These are phyloP conservation scores for Trichoderma harzianum DNA, from an alignment of 2,329 filamentous ascomycete species.

Conservation along the genomic window DNA sequence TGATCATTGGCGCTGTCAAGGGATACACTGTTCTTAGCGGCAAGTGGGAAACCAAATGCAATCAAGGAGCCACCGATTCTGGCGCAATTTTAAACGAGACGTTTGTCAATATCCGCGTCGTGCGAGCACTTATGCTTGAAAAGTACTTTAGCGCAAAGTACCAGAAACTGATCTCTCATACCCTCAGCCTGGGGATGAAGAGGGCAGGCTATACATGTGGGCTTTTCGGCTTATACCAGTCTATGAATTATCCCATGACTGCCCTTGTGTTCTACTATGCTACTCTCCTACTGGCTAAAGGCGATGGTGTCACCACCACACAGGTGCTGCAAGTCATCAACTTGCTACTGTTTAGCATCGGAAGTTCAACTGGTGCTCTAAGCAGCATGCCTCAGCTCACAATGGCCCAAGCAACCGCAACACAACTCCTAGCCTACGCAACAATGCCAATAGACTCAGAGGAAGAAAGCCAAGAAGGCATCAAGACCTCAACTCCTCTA, in stretches of 20 bases:
- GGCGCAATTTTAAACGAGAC: conserved; percentile 65
- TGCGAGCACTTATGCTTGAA: conserved; percentile 73
- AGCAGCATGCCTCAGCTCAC: conserved; percentile 77
- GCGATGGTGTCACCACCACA: conserved; percentile 47
- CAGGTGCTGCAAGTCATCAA: conserved; percentile 73
- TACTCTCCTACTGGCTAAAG: conserved; percentile 56
- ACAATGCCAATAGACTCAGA: conserved; percentile 53
- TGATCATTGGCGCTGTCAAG: conserved; percentile 64
- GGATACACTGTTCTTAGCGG: conserved; percentile 62
- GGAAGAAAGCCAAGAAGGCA: conserved; percentile 53
- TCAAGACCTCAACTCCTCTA: conserved; percentile 27
- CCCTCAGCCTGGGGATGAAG: conserved; percentile 60
- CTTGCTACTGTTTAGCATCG: conserved; percentile 78
- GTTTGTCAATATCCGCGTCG: conserved; percentile 73
- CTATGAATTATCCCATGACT: conserved; percentile 65
- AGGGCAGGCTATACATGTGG: conserved; percentile 65
- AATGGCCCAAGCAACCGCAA: conserved; percentile 67
- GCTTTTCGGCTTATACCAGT: conserved; percentile 76
- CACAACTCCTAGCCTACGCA: conserved; percentile 67
- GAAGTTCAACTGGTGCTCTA: conserved; percentile 66
- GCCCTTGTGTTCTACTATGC: conserved; percentile 85
- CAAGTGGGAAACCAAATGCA: conserved; percentile 69
- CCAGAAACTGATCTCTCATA: conserved; percentile 43
- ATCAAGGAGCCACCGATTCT: conserved; percentile 57
- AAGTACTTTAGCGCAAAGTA: conserved; percentile 66